Evolutionary conservation across 2,329 filamentous ascomycete genomes (phyloP).

Genomic region (Pseudonectria buxi): DNA sequence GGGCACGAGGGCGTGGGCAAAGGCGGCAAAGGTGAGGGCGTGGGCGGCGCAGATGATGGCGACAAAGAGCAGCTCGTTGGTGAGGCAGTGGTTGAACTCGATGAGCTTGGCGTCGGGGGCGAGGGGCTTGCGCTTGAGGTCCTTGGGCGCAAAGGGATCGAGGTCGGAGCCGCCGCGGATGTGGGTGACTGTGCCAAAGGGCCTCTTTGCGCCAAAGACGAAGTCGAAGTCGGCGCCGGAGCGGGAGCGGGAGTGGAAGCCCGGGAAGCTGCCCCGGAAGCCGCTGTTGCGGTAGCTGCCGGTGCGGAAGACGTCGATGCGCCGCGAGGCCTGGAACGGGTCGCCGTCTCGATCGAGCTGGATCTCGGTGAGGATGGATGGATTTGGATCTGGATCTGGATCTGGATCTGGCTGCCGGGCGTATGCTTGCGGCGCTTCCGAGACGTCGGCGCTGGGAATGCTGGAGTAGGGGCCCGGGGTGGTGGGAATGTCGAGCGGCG

Average conservation of each 20-base stretch:
- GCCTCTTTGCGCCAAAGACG: slow-evolving; percentile 7
- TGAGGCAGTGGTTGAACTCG: slow-evolving; percentile 18
- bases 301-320: slow-evolving; percentile 17
- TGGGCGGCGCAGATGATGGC: slow-evolving; percentile 20
- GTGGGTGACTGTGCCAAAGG: slow-evolving; percentile 14
- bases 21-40: slow-evolving; percentile 15
- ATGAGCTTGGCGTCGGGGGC: slow-evolving; percentile 16
- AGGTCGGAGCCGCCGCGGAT: slow-evolving; percentile 15
- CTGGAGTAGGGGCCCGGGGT: slow-evolving; percentile 6
- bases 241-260: no score
- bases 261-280: no score
- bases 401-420: neutral
- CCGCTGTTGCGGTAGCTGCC: slow-evolving; percentile 15
- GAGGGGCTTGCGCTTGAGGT: slow-evolving; percentile 18
- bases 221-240: no score
- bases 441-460: slow-evolving; percentile 1
- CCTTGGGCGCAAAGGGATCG: slow-evolving; percentile 6
- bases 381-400: slow-evolving; percentile 4
- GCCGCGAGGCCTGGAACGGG: slow-evolving; percentile 17
- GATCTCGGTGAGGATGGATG: slow-evolving; percentile 3
- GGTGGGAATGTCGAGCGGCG: slow-evolving; percentile 19
- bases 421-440: neutral
- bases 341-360: slow-evolving; percentile 14
- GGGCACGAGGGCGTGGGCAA: slow-evolving; percentile 18
- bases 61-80: slow-evolving; percentile 20